Evolutionary conservation across 2,329 filamentous ascomycete genomes (phyloP).

Genomic region (Claviceps cyperi): DNA sequence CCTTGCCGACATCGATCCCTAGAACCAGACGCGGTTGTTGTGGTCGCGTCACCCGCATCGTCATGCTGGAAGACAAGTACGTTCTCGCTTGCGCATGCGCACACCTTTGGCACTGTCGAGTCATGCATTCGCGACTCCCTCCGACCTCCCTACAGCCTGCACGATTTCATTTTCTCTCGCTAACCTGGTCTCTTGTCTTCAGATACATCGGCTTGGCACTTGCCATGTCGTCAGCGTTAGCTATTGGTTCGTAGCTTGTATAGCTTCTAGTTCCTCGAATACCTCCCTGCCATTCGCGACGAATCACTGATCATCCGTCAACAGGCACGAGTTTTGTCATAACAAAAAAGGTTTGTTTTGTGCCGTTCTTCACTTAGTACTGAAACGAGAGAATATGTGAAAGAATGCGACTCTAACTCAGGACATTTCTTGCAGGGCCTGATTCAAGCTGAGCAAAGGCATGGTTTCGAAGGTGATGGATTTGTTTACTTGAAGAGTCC

Average conservation of each 20-base stretch:
- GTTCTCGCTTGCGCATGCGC: slow-evolving; percentile 5
- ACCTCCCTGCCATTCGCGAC: background rate
- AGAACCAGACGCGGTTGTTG: background rate
- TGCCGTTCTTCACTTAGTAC: background rate
- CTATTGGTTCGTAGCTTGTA: slow-evolving; percentile 49
- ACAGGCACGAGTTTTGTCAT: slow-evolving; percentile 93
- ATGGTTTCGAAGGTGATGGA: slow-evolving; percentile 94
- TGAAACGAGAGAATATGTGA: background rate
- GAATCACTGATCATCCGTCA: slow-evolving; percentile 11
- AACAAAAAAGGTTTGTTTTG: slow-evolving; percentile 68
- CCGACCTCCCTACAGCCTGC: background rate
- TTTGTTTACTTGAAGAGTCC: slow-evolving; percentile 88
- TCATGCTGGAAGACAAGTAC: slow-evolving; percentile 26
- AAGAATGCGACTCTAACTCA: background rate
- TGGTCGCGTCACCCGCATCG: slow-evolving; percentile 3
- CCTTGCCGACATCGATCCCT: no score
- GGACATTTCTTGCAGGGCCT: slow-evolving; percentile 47
- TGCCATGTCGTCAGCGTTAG: slow-evolving; percentile 60
- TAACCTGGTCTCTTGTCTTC: slow-evolving; percentile 6
- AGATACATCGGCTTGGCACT: slow-evolving; percentile 66
- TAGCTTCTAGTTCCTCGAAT: no score
- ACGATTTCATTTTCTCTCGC: background rate
- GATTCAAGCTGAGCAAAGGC: slow-evolving; percentile 75
- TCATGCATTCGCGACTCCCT: background rate
- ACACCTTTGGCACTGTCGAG: background rate